phyloP scores from a whole-genome alignment of 2,329 filamentous ascomycete genomes.

The Xylaria sp. region DNA sequence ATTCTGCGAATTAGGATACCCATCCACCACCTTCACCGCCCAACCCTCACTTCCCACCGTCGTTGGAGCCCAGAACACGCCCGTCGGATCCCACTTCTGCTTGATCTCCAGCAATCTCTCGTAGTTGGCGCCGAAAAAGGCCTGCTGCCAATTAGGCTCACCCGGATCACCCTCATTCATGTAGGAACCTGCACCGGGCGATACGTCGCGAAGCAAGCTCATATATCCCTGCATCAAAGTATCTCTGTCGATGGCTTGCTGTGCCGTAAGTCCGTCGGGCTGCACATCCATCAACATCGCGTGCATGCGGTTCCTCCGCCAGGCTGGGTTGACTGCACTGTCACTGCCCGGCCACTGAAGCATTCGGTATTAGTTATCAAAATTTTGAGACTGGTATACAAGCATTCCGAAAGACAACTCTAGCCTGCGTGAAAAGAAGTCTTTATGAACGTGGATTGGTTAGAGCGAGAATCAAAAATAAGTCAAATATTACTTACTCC shows the following conservation, averaged over 20 bases:
- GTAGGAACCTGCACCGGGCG: slow-evolving; percentile 57
- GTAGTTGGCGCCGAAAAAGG: slow-evolving; percentile 61
- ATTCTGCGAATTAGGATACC: slow-evolving; percentile 42
- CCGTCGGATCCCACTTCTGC: slow-evolving; percentile 57
- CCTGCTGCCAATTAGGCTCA: slow-evolving; percentile 57
- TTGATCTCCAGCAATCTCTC: slow-evolving; percentile 57
- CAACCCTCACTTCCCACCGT: slow-evolving; percentile 64
- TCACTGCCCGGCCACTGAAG: slow-evolving; percentile 44
- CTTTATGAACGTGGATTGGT: no score
- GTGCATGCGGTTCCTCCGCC: slow-evolving; percentile 52
- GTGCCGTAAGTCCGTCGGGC: slow-evolving; percentile 37
- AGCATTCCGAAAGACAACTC: neutral
- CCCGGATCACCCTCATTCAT: slow-evolving; percentile 64
- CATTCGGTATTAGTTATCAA: neutral
- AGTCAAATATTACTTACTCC: slow-evolving; percentile 29
- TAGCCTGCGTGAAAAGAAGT: neutral
- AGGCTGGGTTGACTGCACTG: slow-evolving; percentile 56
- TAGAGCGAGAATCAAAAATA: neutral
- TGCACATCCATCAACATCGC: slow-evolving; percentile 48
- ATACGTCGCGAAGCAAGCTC: slow-evolving; percentile 47
- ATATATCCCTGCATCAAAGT: slow-evolving; percentile 42
- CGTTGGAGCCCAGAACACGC: slow-evolving; percentile 59
- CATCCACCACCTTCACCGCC: slow-evolving; percentile 48
- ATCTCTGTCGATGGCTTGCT: slow-evolving; percentile 42
- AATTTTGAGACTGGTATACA: neutral